These are phyloP conservation scores for Cytospora mali DNA, from an alignment of 2,329 filamentous ascomycete genomes.

Conservation along the genomic window DNA sequence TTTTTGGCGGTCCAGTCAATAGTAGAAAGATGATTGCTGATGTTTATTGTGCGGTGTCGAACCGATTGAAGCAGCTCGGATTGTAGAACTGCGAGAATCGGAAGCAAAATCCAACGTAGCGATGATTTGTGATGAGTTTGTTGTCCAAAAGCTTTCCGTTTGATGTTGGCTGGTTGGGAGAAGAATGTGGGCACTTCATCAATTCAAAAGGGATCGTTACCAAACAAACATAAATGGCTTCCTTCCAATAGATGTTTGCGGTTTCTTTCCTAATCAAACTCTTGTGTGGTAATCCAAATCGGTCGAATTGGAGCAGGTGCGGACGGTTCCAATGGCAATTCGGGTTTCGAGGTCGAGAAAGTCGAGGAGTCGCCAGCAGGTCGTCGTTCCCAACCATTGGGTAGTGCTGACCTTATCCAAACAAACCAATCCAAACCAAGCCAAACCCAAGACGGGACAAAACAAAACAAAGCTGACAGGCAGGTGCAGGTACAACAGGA, in stretches of 20 bases:
- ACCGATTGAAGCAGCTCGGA: conserved; percentile 15
- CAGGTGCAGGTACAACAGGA: conserved; percentile 20
- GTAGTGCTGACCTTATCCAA: not conserved
- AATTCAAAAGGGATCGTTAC: not conserved
- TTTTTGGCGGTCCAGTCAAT: conserved; percentile 8
- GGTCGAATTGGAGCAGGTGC: not conserved
- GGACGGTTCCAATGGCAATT: not conserved
- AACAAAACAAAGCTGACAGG: conserved; percentile 4
- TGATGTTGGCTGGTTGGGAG: not conserved
- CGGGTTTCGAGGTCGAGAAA: not conserved
- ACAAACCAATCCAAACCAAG: not conserved
- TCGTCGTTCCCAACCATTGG: conserved; percentile 15
- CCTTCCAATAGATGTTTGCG: not conserved
- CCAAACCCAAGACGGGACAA: not conserved
- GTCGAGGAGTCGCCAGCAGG: not conserved
- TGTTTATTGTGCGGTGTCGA: conserved; percentile 19
- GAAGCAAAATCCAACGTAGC: conserved; percentile 12
- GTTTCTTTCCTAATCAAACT: not conserved
- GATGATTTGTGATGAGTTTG: conserved; percentile 24
- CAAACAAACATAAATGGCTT: not conserved
- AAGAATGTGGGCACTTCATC: not conserved
- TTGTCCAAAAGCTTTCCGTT: conserved; percentile 12
- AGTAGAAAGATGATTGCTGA: conserved; percentile 23
- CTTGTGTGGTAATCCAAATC: not conserved
- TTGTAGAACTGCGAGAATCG: conserved; percentile 10